Conservation (phyloP, 345 rosid species). For the Melaleuca alternifolia region DNA sequence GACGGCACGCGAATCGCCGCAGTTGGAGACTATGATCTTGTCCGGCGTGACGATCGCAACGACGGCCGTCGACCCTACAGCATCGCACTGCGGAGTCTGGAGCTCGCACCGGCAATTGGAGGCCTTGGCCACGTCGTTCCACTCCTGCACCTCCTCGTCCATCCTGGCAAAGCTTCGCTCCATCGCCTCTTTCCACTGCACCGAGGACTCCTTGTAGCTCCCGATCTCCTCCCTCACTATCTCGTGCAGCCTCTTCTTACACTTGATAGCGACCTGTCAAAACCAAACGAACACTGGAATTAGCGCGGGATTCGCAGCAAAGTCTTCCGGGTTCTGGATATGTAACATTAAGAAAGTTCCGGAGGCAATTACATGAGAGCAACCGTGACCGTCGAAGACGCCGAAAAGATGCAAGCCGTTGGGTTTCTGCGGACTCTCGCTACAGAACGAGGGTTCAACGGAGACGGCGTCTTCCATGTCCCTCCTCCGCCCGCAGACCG, state of each 20-base stretch:
- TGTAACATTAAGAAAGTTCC: neutral
- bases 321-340: neutral
- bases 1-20: conserved; percentile 88
- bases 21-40: conserved; percentile 61
- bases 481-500: conserved; percentile 84
- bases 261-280: conserved; percentile 51
- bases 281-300: neutral
- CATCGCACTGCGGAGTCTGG: conserved; percentile 71
- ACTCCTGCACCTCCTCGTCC: conserved; percentile 50
- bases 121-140: conserved; percentile 4
- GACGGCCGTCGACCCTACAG: conserved; percentile 86
- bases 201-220: neutral
- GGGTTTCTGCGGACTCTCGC: neutral
- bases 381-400: conserved; percentile 95
- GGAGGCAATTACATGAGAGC: conserved; percentile 65
- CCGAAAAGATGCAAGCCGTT: conserved; percentile 47
- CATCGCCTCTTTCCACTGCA: conserved; percentile 58
- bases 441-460: conserved; percentile 28
- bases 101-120: conserved; percentile 59
- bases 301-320: neutral
- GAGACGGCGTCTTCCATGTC: conserved; percentile 98
- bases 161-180: conserved; percentile 38
- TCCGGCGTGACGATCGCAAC: conserved; percentile 58
- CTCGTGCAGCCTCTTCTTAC: conserved; percentile 53
- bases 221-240: conserved; percentile 39